These are phyloP conservation scores for Mycena indigotica DNA, from an alignment of 768 basidiomycete genomes.

Conservation along the genomic window DNA sequence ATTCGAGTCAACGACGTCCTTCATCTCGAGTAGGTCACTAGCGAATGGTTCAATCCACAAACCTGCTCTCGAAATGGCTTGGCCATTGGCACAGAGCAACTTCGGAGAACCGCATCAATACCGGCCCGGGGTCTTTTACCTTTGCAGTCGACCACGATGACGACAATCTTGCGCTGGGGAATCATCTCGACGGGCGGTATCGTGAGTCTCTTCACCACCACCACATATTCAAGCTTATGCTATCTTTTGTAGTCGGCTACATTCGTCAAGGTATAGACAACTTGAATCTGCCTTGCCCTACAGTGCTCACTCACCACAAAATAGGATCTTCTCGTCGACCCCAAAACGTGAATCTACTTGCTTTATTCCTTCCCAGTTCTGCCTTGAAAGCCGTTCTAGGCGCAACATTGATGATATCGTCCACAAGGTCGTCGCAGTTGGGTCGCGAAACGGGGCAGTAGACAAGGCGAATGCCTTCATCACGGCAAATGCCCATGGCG, in stretches of 20 bases:
- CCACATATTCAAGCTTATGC: too few species aligned
- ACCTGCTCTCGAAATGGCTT: too few species aligned
- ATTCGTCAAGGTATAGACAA: neutral
- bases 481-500: conserved; percentile 48
- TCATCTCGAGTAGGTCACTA: too few species aligned
- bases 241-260: neutral
- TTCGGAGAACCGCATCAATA: too few species aligned
- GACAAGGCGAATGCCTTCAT: conserved; percentile 75
- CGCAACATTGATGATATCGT: conserved; percentile 65
- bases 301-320: conserved; percentile 1
- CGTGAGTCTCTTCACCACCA: conserved; percentile 30
- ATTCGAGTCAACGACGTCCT: too few species aligned
- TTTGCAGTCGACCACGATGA: conserved; percentile 28
- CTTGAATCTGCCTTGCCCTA: neutral
- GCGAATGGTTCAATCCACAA: too few species aligned
- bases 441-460: conserved; percentile 60
- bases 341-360: conserved; percentile 52
- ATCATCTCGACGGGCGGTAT: conserved; percentile 85
- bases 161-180: conserved; percentile 67
- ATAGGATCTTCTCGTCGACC: conserved; percentile 77
- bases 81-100: too few species aligned
- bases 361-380: neutral
- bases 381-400: conserved; percentile 42
- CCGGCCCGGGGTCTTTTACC: too few species aligned
- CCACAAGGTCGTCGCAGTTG: conserved; percentile 74